A percentile compares a stretch with the other conserved stretches of the same genome.
Conservation (phyloP, 192 early-diverging fungal species). For the Lunasporangiospora selenospora region DNA sequence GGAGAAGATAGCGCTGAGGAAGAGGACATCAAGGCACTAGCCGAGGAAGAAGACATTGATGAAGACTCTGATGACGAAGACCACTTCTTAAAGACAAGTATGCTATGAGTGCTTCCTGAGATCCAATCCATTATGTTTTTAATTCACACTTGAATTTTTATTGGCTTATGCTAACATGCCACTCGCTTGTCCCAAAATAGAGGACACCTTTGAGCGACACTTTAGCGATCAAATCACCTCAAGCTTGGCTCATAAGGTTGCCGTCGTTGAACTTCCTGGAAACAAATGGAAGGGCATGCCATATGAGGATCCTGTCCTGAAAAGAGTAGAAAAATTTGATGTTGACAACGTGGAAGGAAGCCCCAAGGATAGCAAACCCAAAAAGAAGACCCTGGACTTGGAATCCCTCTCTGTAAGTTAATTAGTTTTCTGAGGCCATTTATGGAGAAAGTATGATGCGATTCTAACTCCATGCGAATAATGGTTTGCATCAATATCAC, state of each 20-base stretch:
- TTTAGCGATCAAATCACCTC: constrained; percentile 39
- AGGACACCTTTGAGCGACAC: constrained; percentile 43
- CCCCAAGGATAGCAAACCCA: constrained; percentile 15
- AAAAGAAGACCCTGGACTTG: constrained; percentile 29
- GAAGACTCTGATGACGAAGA: constrained; percentile 16
- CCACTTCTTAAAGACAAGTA: constrained; percentile 46
- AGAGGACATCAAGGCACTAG: constrained; percentile 40
- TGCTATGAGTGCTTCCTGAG: no score
- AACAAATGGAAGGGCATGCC: constrained; percentile 44
- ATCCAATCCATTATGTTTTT: no score
- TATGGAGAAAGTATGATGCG: background rate
- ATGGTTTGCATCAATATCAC: no score
- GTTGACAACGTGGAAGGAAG: constrained; percentile 47
- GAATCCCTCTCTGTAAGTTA: constrained; percentile 19
- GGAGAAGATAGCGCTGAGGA: constrained; percentile 51
- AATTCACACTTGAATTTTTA: no score
- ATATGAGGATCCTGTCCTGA: constrained; percentile 38
- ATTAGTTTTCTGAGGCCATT: no score
- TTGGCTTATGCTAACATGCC: no score
- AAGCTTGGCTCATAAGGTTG: constrained; percentile 34
- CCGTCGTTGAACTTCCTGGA: constrained; percentile 33
- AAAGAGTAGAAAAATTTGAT: constrained; percentile 34
- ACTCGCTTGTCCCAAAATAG: constrained; percentile 2
- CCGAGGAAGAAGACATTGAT: constrained; percentile 50
- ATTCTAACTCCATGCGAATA: background rate